phyloP scores from a whole-genome alignment of 2,329 filamentous ascomycete species.

The Orbilia quercus region DNA sequence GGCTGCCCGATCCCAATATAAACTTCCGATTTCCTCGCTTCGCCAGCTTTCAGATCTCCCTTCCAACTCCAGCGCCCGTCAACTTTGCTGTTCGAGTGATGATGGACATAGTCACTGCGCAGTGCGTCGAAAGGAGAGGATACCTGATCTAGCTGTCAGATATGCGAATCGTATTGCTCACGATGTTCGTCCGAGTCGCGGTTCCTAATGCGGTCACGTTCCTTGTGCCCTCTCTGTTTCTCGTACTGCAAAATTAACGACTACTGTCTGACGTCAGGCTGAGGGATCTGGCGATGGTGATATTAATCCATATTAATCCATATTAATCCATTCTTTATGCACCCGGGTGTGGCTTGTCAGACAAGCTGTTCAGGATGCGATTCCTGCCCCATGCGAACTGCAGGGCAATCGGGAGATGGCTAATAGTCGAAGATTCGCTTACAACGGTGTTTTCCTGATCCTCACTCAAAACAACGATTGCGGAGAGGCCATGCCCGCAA shows the following conservation, averaged over 20 bases:
- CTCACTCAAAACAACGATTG: constrained; percentile 47
- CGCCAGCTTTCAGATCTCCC: background rate
- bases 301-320: no score
- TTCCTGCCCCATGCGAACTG: background rate
- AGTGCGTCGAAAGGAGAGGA: constrained; percentile 11
- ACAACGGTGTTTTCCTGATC: constrained; percentile 36
- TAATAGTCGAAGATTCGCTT: constrained; percentile 51
- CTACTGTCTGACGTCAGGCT: constrained; percentile 39
- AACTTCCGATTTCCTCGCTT: constrained; percentile 30
- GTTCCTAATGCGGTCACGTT: constrained; percentile 7
- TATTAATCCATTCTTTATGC: constrained; percentile 32
- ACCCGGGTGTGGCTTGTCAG: constrained; percentile 50
- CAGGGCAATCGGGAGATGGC: constrained; percentile 42
- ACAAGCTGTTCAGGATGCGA: constrained; percentile 22
- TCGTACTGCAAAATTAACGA: background rate
- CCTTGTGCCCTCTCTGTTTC: no score
- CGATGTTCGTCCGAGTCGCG: background rate
- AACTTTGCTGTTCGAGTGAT: constrained; percentile 34
- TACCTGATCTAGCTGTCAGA: background rate
- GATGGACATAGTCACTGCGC: constrained; percentile 31
- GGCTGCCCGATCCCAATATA: constrained; percentile 52
- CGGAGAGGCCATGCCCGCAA: constrained; percentile 20
- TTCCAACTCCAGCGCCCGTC: background rate
- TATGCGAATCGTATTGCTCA: constrained; percentile 1
- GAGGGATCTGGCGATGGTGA: constrained; percentile 10